These are phyloP conservation scores for Vitellaria paradoxa DNA, from an alignment of 179 eudicot genomes.

Conservation along the genomic window DNA sequence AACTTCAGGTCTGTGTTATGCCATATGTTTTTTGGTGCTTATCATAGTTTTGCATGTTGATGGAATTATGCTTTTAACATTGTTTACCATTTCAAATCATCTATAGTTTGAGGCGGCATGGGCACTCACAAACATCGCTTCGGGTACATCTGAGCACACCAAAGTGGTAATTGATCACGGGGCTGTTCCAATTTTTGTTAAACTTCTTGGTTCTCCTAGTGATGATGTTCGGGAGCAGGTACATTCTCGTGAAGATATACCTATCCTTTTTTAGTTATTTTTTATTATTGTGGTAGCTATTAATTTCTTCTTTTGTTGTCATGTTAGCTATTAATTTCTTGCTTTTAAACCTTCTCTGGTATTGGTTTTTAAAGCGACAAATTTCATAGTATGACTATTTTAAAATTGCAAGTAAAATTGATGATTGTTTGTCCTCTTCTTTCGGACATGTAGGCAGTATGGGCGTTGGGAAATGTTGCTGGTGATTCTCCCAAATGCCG, in stretches of 20 bases:
- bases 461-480: conserved; percentile 65
- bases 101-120: conserved; percentile 75
- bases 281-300: neutral
- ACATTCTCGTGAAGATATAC: conserved; percentile 5
- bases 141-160: conserved; percentile 84
- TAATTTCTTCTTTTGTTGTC: neutral
- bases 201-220: conserved; percentile 73
- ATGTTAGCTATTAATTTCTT: neutral
- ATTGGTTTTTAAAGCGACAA: neutral
- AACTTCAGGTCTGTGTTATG: conserved; percentile 54
- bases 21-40: neutral
- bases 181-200: conserved; percentile 73
- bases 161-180: conserved; percentile 84
- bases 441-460: conserved; percentile 40
- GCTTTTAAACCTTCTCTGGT: neutral
- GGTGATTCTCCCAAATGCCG: conserved; percentile 62
- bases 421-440: neutral
- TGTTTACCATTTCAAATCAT: neutral
- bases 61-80: neutral
- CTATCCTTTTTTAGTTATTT: neutral
- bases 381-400: neutral
- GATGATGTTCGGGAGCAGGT: conserved; percentile 90
- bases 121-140: conserved; percentile 82
- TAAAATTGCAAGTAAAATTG: neutral
- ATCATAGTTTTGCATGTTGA: neutral